Conservation (phyloP, 1,284 basidiomycete genomes). For the Fomitopsis betulina region DNA sequence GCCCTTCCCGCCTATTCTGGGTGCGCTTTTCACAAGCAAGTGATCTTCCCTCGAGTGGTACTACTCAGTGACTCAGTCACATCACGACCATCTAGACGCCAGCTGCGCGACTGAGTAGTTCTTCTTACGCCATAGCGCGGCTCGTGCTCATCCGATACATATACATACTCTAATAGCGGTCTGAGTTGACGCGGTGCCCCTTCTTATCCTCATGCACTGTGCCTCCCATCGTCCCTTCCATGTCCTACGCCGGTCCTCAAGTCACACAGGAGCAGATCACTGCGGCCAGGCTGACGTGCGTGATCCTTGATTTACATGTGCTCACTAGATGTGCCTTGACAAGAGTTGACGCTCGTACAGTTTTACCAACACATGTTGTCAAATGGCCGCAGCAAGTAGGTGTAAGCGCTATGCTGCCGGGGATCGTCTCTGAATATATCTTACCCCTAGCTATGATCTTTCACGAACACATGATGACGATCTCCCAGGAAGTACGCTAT, state of each 20-base stretch:
- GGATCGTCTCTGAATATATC: background rate
- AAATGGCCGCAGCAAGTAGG: constrained; percentile 6
- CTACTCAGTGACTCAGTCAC: background rate
- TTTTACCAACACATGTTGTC: constrained; percentile 6
- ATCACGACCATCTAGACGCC: background rate
- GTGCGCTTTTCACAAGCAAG: background rate
- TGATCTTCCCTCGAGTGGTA: background rate
- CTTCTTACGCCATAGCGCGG: background rate
- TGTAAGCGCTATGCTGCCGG: background rate
- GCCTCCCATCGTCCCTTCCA: background rate
- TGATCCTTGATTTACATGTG: background rate
- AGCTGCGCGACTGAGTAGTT: background rate
- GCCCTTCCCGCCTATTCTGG: background rate
- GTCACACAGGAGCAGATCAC: background rate
- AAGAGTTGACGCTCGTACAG: background rate
- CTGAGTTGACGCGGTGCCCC: background rate
- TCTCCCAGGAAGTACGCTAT: constrained; percentile 9
- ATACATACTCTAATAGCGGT: background rate
- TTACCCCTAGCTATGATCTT: constrained; percentile 10
- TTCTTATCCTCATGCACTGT: background rate
- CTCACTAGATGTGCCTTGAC: background rate
- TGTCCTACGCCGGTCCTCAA: background rate
- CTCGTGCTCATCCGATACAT: background rate
- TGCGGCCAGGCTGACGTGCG: constrained; percentile 1
- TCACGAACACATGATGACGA: constrained; percentile 11